Evolutionary conservation across 2,329 filamentous ascomycete species (phyloP).

Genomic region (Colletotrichum salicis): DNA sequence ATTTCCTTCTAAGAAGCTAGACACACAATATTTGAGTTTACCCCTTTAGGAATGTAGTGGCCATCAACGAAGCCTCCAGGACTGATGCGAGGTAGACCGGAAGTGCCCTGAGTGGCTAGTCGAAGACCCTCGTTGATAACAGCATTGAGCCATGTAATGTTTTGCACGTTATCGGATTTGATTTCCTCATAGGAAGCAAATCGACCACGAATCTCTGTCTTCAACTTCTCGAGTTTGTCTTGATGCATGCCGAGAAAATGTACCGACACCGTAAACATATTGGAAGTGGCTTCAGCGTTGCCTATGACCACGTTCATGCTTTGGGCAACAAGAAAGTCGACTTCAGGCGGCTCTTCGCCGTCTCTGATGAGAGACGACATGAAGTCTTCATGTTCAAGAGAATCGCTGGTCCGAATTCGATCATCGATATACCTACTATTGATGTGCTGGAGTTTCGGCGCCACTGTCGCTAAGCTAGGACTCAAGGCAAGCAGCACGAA

Average conservation of each 20-base stretch:
- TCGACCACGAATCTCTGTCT: constrained; percentile 36
- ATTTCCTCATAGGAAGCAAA: constrained; percentile 40
- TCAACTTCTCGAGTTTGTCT: constrained; percentile 1
- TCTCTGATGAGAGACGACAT: background rate
- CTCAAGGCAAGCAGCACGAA: background rate
- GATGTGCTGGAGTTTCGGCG: background rate
- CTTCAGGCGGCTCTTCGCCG: background rate
- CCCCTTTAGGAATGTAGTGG: constrained; percentile 37
- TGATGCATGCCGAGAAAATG: constrained; percentile 3
- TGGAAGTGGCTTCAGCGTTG: constrained; percentile 14
- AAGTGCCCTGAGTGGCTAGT: constrained; percentile 28
- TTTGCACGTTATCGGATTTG: constrained; percentile 18
- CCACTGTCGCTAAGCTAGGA: constrained; percentile 1
- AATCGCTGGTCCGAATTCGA: background rate
- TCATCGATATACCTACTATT: background rate
- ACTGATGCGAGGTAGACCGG: constrained; percentile 38
- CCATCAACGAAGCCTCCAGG: constrained; percentile 41
- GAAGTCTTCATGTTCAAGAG: background rate
- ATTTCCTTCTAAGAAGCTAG: background rate
- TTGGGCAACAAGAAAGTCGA: constrained; percentile 9
- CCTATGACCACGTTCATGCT: constrained; percentile 9
- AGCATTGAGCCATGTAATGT: constrained; percentile 38
- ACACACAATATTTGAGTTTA: background rate
- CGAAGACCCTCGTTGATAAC: constrained; percentile 38
- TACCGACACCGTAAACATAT: constrained; percentile 23